These are phyloP conservation scores for Talaromyces stipitatus DNA, from an alignment of 495 filamentous ascomycete species.

Conservation along the genomic window DNA sequence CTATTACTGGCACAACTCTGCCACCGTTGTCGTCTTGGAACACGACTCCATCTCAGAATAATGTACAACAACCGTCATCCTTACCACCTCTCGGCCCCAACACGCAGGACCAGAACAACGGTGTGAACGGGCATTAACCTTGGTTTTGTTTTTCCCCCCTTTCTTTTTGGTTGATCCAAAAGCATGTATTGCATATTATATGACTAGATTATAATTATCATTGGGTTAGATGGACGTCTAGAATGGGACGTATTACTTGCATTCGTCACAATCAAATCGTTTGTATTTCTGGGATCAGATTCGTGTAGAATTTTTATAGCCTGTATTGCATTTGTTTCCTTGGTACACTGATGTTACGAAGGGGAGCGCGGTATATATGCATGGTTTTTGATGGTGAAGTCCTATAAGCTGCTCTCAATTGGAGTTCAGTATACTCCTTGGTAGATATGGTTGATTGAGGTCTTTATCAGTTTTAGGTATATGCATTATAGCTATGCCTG, in stretches of 20 bases:
- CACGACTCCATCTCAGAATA: background rate
- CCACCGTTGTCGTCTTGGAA: background rate
- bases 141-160: background rate
- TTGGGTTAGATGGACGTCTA: background rate
- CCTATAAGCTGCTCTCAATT: too few species aligned
- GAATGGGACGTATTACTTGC: background rate
- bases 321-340: background rate
- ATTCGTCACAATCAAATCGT: background rate
- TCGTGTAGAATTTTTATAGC: background rate
- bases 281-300: background rate
- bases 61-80: background rate
- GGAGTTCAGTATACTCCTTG: too few species aligned
- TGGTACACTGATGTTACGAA: background rate
- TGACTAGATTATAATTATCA: constrained; percentile 3
- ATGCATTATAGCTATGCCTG: too few species aligned
- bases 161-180: background rate
- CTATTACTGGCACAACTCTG: background rate
- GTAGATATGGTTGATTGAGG: too few species aligned
- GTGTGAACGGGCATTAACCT: background rate
- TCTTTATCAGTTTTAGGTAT: too few species aligned
- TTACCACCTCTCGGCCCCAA: background rate
- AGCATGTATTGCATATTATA: background rate
- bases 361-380: too few species aligned
- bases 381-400: too few species aligned
- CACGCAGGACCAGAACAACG: background rate